Evolutionary conservation across 2,329 filamentous ascomycete species (phyloP).

Genomic region (Alternaria gaisen): DNA sequence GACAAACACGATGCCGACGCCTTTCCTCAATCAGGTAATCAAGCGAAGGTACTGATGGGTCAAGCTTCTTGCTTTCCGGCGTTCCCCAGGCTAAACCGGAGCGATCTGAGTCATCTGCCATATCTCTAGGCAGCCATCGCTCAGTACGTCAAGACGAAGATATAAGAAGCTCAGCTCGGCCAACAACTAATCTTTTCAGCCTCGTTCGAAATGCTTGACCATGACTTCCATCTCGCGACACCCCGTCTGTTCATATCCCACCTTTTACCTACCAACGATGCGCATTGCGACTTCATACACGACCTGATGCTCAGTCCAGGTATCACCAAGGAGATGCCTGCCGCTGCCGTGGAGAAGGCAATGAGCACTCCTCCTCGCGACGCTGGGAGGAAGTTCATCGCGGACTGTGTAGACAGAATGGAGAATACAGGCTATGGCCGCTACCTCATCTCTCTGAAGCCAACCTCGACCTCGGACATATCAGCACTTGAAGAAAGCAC

Average conservation of each 20-base stretch:
- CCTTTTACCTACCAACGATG: constrained; percentile 22
- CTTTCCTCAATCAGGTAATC: background rate
- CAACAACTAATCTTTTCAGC: background rate
- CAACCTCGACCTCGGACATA: background rate
- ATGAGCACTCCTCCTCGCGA: constrained; percentile 5
- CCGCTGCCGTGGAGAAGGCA: constrained; percentile 11
- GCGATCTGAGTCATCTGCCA: background rate
- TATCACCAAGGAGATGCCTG: background rate
- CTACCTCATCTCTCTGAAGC: constrained; percentile 37
- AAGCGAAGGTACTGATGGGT: background rate
- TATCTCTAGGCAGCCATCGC: background rate
- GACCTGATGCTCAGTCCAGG: constrained; percentile 20
- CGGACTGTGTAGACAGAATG: constrained; percentile 15
- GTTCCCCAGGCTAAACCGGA: constrained; percentile 1
- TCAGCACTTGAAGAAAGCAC: background rate
- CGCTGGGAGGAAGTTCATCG: constrained; percentile 20
- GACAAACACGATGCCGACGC: background rate
- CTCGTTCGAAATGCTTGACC: constrained; percentile 58
- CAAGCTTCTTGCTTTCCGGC: background rate
- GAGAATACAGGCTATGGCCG: constrained; percentile 40
- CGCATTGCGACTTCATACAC: constrained; percentile 25
- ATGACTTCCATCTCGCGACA: constrained; percentile 70
- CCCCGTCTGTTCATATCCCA: constrained; percentile 50
- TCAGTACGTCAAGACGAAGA: background rate
- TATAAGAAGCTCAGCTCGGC: background rate